A percentile compares a stretch with the other conserved stretches of the same genome.
These are phyloP conservation scores for Austroboletus festivus DNA, from an alignment of 768 basidiomycete species.

Conservation along the genomic window DNA sequence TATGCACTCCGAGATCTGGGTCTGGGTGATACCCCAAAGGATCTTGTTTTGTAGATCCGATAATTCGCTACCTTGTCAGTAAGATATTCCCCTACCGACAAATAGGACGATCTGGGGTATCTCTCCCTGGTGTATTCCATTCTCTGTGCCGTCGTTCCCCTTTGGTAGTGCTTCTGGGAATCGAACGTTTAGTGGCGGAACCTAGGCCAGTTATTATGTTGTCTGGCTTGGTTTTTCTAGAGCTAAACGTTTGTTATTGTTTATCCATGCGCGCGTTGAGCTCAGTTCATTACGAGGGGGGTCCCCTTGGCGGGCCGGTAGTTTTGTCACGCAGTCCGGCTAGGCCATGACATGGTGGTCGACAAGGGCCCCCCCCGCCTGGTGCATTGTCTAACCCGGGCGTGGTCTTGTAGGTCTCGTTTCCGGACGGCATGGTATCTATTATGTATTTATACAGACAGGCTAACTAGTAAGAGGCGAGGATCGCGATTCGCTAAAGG, in stretches of 20 bases:
- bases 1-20: slow-evolving; percentile 16
- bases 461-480: not conserved
- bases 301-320: slow-evolving; percentile 17
- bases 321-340: slow-evolving; percentile 14
- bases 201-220: not conserved
- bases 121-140: slow-evolving; percentile 16
- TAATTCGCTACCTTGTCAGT: slow-evolving; percentile 1
- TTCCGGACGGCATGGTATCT: not conserved
- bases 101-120: slow-evolving; percentile 19
- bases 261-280: slow-evolving; percentile 16
- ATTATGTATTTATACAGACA: slow-evolving; percentile 24
- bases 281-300: slow-evolving; percentile 22
- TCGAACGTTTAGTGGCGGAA: slow-evolving; percentile 1
- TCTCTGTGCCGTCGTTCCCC: slow-evolving; percentile 7
- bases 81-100: not conserved
- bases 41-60: slow-evolving; percentile 22
- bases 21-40: slow-evolving; percentile 6
- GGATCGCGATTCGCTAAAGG: slow-evolving; percentile 12
- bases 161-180: not conserved
- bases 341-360: no score
- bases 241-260: not conserved
- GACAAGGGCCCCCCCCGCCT: no score
- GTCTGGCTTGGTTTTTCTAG: not conserved
- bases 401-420: slow-evolving; percentile 1
- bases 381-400: slow-evolving; percentile 1